phyloP scores from a whole-genome alignment of 2,329 filamentous ascomycete species.

The Colletotrichum plurivorum region DNA sequence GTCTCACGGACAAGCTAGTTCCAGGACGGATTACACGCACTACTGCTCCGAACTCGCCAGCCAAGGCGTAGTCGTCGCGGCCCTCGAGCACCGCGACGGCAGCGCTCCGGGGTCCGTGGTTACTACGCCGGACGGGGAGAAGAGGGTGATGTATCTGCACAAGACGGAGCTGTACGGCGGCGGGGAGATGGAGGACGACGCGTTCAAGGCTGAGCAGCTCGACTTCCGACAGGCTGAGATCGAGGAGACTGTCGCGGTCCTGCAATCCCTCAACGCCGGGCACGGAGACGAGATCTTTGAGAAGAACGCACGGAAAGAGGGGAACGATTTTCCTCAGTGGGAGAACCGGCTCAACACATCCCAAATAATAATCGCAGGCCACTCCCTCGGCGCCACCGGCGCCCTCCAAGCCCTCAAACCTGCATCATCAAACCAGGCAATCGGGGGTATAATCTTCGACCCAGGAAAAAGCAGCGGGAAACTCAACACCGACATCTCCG shows the following conservation, averaged over 20 bases:
- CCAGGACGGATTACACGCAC: slow-evolving; percentile 66
- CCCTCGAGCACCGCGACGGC: slow-evolving; percentile 67
- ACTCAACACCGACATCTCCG: slow-evolving; percentile 70
- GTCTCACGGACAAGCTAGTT: slow-evolving; percentile 66
- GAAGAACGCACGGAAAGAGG: slow-evolving; percentile 63
- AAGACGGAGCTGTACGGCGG: slow-evolving; percentile 26
- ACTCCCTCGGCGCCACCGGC: slow-evolving; percentile 77
- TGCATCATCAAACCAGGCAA: slow-evolving; percentile 64
- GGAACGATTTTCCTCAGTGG: slow-evolving; percentile 63
- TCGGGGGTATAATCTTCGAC: slow-evolving; percentile 74
- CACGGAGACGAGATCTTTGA: slow-evolving; percentile 55
- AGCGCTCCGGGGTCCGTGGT: slow-evolving; percentile 62
- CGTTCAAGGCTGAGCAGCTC: slow-evolving; percentile 62
- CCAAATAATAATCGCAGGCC: slow-evolving; percentile 71
- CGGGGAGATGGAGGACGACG: slow-evolving; percentile 53
- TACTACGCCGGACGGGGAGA: slow-evolving; percentile 24
- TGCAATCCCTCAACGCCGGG: slow-evolving; percentile 50
- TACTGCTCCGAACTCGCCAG: slow-evolving; percentile 65
- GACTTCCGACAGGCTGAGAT: slow-evolving; percentile 66
- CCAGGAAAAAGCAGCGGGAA: slow-evolving; percentile 76
- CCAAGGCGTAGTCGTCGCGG: slow-evolving; percentile 63
- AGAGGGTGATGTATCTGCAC: slow-evolving; percentile 23
- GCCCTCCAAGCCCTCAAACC: slow-evolving; percentile 69
- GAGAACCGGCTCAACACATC: slow-evolving; percentile 66
- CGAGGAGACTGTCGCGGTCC: slow-evolving; percentile 57